Evolutionary conservation across 768 basidiomycete species (phyloP), one percentile per base, ranked within the genome.

Genomic region (Heimioporus sp.): DNA sequence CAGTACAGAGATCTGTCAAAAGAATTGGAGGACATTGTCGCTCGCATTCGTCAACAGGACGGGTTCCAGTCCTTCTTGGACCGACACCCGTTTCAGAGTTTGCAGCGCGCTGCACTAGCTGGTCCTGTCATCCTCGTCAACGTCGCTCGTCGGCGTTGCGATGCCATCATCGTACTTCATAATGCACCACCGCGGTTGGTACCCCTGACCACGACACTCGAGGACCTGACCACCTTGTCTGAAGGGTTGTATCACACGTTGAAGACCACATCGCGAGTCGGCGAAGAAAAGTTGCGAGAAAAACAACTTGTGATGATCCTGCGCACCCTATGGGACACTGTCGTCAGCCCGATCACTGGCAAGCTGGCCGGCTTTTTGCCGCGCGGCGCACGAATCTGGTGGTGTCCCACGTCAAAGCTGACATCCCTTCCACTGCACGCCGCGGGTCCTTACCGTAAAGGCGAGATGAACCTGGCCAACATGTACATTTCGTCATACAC

Each of bases 91-190:
- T 57, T 59, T 32, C 55, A 57, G 19, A 36, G 49, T 15, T 46
- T 68, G 15, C 55, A 53, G 19, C 44, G 12, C 2, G 60, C 62
- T 20, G 65, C 69, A 4, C 43, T 51, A 1, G 60, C 53, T 2
- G 73, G 72, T 3, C 71, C 72, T 6, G 63, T 72, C n/a, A 67
- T 75, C 17, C 50, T 77, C 15, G 58, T 76, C 42, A 76, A 75
- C 36, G 52, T 65, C 21, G 56, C 62, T 51, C 21, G 31, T 10
- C 50, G 24, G 34, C 61, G 71, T n/a, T 77, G 73, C 35, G 73
- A 77, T 51, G 75, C 73, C 0, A 24, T 77, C 24, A 68, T 74
- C 12, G 58, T 75, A 20, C 38, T 61, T n/a, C 38, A 58, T 11
- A 52, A 57, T 10, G 52, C 51, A 10, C 32, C 56, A 2, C 66